Conservation (phyloP, 305 asterid species). For the Euphrasia arctica region DNA sequence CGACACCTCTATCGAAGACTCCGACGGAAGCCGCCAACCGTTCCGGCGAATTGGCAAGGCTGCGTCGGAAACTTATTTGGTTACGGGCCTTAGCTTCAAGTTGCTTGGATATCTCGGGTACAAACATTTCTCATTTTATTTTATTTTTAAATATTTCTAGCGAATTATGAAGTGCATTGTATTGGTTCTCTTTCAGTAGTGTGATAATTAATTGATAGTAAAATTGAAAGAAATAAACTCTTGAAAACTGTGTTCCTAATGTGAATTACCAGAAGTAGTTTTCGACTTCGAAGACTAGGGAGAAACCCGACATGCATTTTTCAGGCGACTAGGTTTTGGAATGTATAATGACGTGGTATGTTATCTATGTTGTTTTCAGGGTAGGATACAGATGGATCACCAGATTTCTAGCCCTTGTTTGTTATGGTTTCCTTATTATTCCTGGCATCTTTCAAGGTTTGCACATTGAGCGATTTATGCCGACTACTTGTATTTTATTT, state of each 20-base stretch:
- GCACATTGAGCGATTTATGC: conserved; percentile 16
- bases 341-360: not conserved
- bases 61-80: conserved; percentile 56
- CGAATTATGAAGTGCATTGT: conserved; percentile 1
- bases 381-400: conserved; percentile 86
- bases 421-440: conserved; percentile 67
- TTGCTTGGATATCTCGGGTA: conserved; percentile 72
- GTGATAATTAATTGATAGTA: not conserved
- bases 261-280: not conserved
- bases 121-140: conserved; percentile 1
- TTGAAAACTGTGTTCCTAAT: too few relatives aligned
- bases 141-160: not conserved
- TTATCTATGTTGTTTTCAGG: conserved; percentile 38
- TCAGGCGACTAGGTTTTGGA: not conserved
- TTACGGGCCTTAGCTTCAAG: conserved; percentile 54
- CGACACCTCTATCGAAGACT: conserved; percentile 40
- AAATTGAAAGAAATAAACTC: not conserved
- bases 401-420: conserved; percentile 88
- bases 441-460: conserved; percentile 95
- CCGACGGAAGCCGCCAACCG: conserved; percentile 28
- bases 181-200: not conserved
- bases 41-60: conserved; percentile 45
- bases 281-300: not conserved
- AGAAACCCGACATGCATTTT: not conserved
- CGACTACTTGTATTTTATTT: not conserved